Evolutionary conservation across 169 alveolate species (phyloP), one percentile per base, ranked within the genome.

Genomic region (Theileria orientalis): DNA sequence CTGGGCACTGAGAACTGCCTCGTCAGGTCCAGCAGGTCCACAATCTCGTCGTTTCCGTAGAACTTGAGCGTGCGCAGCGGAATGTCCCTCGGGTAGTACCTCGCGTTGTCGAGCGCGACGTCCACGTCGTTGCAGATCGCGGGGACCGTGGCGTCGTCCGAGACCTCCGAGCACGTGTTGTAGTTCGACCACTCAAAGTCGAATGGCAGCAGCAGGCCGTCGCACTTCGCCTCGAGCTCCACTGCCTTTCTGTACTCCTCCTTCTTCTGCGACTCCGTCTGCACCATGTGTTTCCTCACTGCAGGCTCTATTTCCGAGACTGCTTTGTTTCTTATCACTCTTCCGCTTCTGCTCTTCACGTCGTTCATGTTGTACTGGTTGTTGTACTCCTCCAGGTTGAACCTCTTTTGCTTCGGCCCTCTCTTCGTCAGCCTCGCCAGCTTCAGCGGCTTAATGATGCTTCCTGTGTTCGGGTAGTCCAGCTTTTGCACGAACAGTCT

Each of bases 171-270:
- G 29, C 69, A 25, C 14, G 87, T 79, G 73, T 71, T 79, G 71
- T 79, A 79, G 66, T 57, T 33, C 21, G 69, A 47, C 76, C 74
- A 79, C 9, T 70, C 87, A 41, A 79, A 79, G 51, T 79, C 83
- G 49, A 40, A 69, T 0, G 87, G 87, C 63, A 79, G 77, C 37
- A 64, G 16, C 8, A 79, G 56, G 2, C 60, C 76, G n/a, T 71
- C 69, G 69, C 83, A 71, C 77, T 54, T 64, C 9, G 67, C 41
- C 46, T 79, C 87, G 19, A 14, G 41, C 6, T 69, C 78, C 9
- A 71, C 60, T 27, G 69, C 63, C 56, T 27, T 71, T 42, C 71
- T 59, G 9, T 76, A 68, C 32, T 56, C 64, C 14, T 25, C 72
- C 8, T 30, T 62, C n/a, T 62, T 62, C 6, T 62, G 72, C 0